These are phyloP conservation scores for Dipsacomyces acuminosporus DNA, from an alignment of 371 early-diverging fungal genomes.

Conservation along the genomic window DNA sequence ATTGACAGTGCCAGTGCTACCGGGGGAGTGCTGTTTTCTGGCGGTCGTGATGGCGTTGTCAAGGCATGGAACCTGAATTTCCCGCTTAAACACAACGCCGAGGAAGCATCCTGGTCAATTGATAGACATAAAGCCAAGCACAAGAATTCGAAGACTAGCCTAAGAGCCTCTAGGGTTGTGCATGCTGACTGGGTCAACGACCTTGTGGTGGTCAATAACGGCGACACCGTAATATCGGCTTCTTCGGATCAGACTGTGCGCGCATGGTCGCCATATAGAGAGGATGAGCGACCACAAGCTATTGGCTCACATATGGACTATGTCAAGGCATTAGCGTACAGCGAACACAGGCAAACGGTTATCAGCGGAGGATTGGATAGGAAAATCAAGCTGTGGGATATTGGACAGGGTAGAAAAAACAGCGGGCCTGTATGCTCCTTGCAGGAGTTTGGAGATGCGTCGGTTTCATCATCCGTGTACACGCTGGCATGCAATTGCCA, in stretches of 20 bases:
- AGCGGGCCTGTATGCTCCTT: conserved; percentile 20
- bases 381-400: conserved; percentile 84
- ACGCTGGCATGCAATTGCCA: conserved; percentile 66
- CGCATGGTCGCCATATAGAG: conserved; percentile 66
- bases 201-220: conserved; percentile 68
- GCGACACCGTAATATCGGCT: conserved; percentile 70
- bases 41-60: conserved; percentile 84
- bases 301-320: conserved; percentile 86
- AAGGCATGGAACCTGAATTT: conserved; percentile 80
- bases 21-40: conserved; percentile 77
- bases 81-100: conserved; percentile 20
- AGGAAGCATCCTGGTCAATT: conserved; percentile 9
- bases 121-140: conserved; percentile 29
- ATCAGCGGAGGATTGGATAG: conserved; percentile 93
- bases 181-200: conserved; percentile 98
- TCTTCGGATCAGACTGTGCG: conserved; percentile 91
- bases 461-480: conserved; percentile 68
- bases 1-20: not conserved
- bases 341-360: conserved; percentile 67
- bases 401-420: conserved; percentile 53
- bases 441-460: conserved; percentile 52
- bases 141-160: conserved; percentile 53
- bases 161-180: conserved; percentile 67
- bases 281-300: conserved; percentile 49
- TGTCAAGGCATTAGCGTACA: conserved; percentile 74